Evolutionary conservation across 139 green algal species (phyloP), one percentile per base, ranked within the genome.

Genomic region (Chlamydomonas urium): DNA sequence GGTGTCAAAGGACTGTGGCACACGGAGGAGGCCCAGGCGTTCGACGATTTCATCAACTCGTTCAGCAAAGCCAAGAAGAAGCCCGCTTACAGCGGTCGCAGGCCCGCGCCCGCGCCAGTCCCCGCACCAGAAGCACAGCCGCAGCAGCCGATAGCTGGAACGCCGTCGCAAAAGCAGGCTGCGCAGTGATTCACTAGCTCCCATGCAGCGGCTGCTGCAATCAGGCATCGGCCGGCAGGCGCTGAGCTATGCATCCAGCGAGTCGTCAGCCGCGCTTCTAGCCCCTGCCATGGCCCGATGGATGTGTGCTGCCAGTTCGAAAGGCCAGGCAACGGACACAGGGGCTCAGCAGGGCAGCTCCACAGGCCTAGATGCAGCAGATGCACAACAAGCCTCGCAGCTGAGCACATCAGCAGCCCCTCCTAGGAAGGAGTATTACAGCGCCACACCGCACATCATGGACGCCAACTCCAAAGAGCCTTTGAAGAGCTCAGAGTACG

Each of bases 61-160:
- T 71, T 71, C 37, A 71, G 4, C n/a, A 71, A 71, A 26, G 57
- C 57, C 8, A 71, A 71, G 63, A 57, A 57, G 29, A 42, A 32
- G n/a, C 53, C 53, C 24, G 53, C 21, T 14, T 63, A 63, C 42
- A 53, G 17, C 42, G 17, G 42, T n/a, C n/a, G 42, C 42, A 32
- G 24, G 53, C 21, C 10, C 10, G 5, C 23, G 24, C 24, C 53
- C 10, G 17, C 5, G 10, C 23, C 19, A 31, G 53, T 35, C 17
- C 10, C 53, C 10, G 53, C 53, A 50, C 53, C 53, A 5, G 23
- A 62, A 32, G 53, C 21, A 17, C 53, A 62, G 53, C 24, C 17
- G 23, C 53, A 31, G 23, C 23, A 8, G 29, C 32, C 60, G 60
- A 5, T 67, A 6, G 29, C 60, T 8, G 8, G 5, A 45, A 23